Percentiles rank a stretch among this genome's conserved stretches.
These are phyloP conservation scores for Dimargaris cristalligena DNA, from an alignment of 192 early-diverging fungal genomes.

Conservation along the genomic window DNA sequence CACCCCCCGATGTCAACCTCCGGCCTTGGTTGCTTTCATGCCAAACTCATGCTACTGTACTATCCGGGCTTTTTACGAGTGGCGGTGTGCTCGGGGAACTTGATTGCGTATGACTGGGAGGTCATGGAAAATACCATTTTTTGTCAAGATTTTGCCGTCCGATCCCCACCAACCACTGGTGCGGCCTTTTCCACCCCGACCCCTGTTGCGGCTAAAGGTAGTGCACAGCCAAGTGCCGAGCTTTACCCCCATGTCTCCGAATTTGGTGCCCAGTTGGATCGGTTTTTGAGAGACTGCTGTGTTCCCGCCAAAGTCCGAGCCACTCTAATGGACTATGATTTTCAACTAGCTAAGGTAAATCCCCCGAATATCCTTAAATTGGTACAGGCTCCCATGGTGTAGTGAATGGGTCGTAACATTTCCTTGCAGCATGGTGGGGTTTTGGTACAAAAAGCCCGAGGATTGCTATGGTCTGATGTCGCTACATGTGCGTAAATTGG, in stretches of 20 bases:
- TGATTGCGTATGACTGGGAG: slow-evolving; percentile 19
- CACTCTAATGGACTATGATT: neutral
- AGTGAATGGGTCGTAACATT: no score
- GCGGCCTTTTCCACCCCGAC: neutral
- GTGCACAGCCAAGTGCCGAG: neutral
- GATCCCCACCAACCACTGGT: neutral
- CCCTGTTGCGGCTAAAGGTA: neutral
- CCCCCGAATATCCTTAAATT: no score
- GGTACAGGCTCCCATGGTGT: no score
- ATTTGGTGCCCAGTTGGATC: neutral
- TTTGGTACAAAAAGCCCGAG: no score
- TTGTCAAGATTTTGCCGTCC: slow-evolving; percentile 11
- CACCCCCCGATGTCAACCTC: slow-evolving; percentile 24
- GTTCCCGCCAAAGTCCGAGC: neutral
- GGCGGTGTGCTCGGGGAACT: slow-evolving; percentile 32
- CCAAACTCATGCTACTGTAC: slow-evolving; percentile 37
- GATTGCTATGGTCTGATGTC: no score
- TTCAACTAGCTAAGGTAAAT: neutral
- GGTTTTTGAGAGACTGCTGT: slow-evolving; percentile 3
- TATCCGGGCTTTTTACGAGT: slow-evolving; percentile 28
- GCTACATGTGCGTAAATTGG: no score
- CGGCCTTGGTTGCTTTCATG: slow-evolving; percentile 27
- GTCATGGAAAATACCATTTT: slow-evolving; percentile 9
- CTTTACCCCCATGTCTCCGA: neutral
- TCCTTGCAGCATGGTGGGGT: no score